phyloP scores from a whole-genome alignment of 139 green algal species.

The Chlorella sp. region DNA sequence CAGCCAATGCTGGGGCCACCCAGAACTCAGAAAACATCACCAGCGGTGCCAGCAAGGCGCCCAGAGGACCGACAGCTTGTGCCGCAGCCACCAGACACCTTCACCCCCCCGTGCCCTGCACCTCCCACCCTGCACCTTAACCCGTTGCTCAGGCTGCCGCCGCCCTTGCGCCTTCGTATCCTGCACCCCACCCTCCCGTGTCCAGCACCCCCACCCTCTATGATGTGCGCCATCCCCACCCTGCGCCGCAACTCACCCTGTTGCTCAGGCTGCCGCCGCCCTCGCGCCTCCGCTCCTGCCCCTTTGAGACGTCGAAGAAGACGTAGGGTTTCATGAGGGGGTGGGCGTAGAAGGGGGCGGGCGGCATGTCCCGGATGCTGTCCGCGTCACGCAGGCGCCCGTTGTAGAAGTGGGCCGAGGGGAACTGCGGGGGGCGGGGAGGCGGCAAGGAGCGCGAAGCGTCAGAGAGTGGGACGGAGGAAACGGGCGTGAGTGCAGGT shows the following conservation, averaged over 20 bases:
- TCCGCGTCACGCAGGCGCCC: slow-evolving; percentile 59
- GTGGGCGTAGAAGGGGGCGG: slow-evolving; percentile 58
- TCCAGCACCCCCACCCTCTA: neutral
- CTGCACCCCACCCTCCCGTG: slow-evolving; percentile 36
- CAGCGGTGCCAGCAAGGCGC: too few species aligned
- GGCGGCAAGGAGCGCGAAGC: too few species aligned
- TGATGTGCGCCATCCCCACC: too few species aligned
- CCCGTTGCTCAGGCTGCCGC: slow-evolving; percentile 58
- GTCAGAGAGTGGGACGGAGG: slow-evolving; percentile 78
- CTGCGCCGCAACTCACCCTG: slow-evolving; percentile 25
- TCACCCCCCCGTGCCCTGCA: neutral
- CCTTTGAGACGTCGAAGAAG: slow-evolving; percentile 85
- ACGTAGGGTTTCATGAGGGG: slow-evolving; percentile 85
- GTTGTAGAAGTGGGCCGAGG: slow-evolving; percentile 86
- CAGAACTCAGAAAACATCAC: too few species aligned
- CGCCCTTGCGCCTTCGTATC: slow-evolving; percentile 45
- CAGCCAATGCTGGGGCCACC: too few species aligned
- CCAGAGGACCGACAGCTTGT: too few species aligned
- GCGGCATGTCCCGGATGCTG: slow-evolving; percentile 38
- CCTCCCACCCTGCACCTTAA: slow-evolving; percentile 16
- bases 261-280: slow-evolving; percentile 56
- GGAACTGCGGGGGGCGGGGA: slow-evolving; percentile 68
- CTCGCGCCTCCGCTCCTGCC: slow-evolving; percentile 54
- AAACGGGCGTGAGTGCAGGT: neutral
- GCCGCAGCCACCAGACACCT: neutral